A percentile compares a stretch with the other conserved stretches of the same genome.
Evolutionary conservation across 305 asterid genomes (phyloP).

Genomic region (Fraxinus floribunda): DNA sequence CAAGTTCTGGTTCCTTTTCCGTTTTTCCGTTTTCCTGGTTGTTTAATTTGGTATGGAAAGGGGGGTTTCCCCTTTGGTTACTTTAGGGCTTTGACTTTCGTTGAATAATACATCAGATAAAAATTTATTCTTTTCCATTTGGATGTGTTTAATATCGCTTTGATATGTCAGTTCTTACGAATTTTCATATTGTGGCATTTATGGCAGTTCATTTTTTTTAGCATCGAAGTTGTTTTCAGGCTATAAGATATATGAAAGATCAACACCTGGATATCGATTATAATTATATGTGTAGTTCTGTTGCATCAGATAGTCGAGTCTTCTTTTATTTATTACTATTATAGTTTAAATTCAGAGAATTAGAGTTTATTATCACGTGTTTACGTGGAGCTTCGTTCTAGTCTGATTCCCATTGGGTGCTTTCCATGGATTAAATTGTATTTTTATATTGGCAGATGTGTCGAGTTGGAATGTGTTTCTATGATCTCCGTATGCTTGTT

Average conservation of each 20-base stretch:
- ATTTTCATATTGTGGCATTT: not conserved
- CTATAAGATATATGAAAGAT: not conserved
- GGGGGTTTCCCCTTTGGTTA: not conserved
- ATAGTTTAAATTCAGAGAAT: not conserved
- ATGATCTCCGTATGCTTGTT: not conserved
- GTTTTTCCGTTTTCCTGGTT: not conserved
- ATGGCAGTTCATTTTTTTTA: not conserved
- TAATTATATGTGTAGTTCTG: not conserved
- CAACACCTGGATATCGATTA: not conserved
- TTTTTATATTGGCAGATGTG: not conserved
- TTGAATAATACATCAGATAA: not conserved
- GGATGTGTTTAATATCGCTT: not conserved
- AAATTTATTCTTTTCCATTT: not conserved
- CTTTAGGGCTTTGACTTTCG: constrained; percentile 7
- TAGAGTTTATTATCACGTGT: not conserved
- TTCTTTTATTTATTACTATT: not conserved
- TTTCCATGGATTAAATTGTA: not conserved
- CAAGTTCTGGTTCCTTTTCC: not conserved
- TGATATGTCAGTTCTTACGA: not conserved
- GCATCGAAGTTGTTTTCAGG: not conserved
- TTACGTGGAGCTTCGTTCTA: not conserved
- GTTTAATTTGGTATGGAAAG: not conserved
- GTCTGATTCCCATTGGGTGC: not conserved
- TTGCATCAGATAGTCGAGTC: not conserved
- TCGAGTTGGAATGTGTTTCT: not conserved